These are phyloP conservation scores for Lathyrus tuberosus DNA, from an alignment of 306 rosid species.

Conservation along the genomic window DNA sequence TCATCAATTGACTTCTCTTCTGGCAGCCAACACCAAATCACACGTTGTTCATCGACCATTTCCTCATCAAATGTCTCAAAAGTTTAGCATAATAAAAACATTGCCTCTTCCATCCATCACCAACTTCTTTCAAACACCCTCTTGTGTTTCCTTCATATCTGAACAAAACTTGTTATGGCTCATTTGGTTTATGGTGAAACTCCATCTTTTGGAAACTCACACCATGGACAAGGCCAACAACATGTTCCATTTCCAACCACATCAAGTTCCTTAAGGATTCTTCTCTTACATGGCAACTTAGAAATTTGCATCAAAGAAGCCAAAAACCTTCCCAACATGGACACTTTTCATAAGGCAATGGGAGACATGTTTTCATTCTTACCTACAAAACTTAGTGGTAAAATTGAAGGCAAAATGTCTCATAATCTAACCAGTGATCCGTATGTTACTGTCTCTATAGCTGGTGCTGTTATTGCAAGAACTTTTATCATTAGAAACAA, in stretches of 20 bases:
- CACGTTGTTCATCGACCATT: neutral
- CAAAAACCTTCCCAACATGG: constrained; percentile 78
- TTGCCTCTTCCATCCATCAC: neutral
- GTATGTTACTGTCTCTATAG: constrained; percentile 69
- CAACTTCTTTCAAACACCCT: constrained; percentile 5
- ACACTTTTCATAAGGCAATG: constrained; percentile 58
- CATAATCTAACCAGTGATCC: constrained; percentile 68
- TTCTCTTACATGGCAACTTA: constrained; percentile 76
- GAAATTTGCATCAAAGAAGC: constrained; percentile 67
- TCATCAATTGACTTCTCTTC: neutral
- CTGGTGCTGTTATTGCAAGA: constrained; percentile 74
- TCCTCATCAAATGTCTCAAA: neutral
- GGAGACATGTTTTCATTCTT: constrained; percentile 56
- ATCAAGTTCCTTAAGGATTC: constrained; percentile 49
- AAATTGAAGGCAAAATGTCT: constrained; percentile 46
- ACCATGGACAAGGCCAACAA: constrained; percentile 64
- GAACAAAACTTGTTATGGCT: constrained; percentile 45
- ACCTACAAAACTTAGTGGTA: constrained; percentile 42
- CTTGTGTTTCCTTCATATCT: neutral
- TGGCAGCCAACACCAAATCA: constrained; percentile 14
- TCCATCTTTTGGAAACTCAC: constrained; percentile 65
- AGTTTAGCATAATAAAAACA: neutral
- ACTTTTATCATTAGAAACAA: constrained; percentile 72
- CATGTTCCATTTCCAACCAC: constrained; percentile 58
- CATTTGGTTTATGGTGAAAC: constrained; percentile 45